These are phyloP conservation scores for Litsea cubeba DNA, from an alignment of 164 flowering plant genomes.

Conservation along the genomic window DNA sequence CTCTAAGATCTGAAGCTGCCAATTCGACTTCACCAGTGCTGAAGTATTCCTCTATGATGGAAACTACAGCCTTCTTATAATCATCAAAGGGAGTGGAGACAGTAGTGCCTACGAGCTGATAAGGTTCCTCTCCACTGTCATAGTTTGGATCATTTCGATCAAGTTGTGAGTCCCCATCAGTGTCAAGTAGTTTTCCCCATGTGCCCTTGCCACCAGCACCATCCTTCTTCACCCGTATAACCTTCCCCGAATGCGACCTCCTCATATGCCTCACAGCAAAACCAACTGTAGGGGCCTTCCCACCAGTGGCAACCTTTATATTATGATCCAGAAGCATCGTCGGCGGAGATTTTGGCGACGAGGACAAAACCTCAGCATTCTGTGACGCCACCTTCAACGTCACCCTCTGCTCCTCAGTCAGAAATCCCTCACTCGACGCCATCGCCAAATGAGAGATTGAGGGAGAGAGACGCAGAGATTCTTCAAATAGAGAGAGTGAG, in stretches of 20 bases:
- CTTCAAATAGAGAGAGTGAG: too few species aligned
- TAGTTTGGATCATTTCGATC: too few species aligned
- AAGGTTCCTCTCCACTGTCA: slow-evolving; percentile 99
- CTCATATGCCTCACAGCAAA: slow-evolving; percentile 69
- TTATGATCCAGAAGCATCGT: slow-evolving; percentile 49
- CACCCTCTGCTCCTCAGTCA: slow-evolving; percentile 87
- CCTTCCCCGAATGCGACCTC: slow-evolving; percentile 83
- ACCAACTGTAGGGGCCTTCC: slow-evolving; percentile 45
- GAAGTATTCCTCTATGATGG: slow-evolving; percentile 93
- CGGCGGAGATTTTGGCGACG: slow-evolving; percentile 61
- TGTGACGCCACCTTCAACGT: slow-evolving; percentile 55
- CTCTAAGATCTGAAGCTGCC: slow-evolving; percentile 83
- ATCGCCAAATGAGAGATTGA: slow-evolving; percentile 19
- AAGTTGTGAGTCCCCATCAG: slow-evolving; percentile 67
- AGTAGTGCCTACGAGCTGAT: slow-evolving; percentile 76
- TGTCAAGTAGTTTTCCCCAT: slow-evolving; percentile 96
- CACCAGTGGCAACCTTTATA: slow-evolving; percentile 54
- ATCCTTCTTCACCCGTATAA: slow-evolving; percentile 78
- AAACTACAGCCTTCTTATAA: slow-evolving; percentile 80
- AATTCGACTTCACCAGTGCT: slow-evolving; percentile 75
- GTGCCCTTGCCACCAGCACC: slow-evolving; percentile 99
- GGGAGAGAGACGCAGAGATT: background rate
- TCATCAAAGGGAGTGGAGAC: slow-evolving; percentile 84
- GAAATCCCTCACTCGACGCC: slow-evolving; percentile 83
- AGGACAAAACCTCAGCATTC: slow-evolving; percentile 57